Evolutionary conservation across 768 basidiomycete species (phyloP).

Genomic region (Termitomyces sp.): DNA sequence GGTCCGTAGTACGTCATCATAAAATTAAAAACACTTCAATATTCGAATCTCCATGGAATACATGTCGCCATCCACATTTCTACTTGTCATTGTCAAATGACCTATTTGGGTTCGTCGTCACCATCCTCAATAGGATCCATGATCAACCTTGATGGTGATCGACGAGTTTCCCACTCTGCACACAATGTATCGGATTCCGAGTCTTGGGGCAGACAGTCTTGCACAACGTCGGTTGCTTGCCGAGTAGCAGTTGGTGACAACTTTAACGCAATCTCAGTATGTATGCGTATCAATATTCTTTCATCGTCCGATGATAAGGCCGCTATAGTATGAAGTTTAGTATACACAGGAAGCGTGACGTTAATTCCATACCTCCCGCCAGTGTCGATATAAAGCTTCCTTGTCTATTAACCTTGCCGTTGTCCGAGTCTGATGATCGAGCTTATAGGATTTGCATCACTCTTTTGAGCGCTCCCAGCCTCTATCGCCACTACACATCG

Average conservation of each 20-base stretch:
- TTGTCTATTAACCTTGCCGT: slow-evolving; percentile 16
- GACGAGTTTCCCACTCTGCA: slow-evolving; percentile 21
- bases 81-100: slow-evolving; percentile 27
- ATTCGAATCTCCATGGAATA: slow-evolving; percentile 32
- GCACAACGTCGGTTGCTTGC: slow-evolving; percentile 33
- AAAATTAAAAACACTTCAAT: slow-evolving; percentile 27
- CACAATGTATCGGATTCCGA: slow-evolving; percentile 32
- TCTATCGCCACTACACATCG: slow-evolving; percentile 27
- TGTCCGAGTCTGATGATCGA: slow-evolving; percentile 2
- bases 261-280: slow-evolving; percentile 22
- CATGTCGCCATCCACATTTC: slow-evolving; percentile 41
- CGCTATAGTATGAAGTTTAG: slow-evolving; percentile 19
- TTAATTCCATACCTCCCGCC: slow-evolving; percentile 29
- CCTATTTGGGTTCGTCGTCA: slow-evolving; percentile 27
- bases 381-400: slow-evolving; percentile 34
- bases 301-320: slow-evolving; percentile 30
- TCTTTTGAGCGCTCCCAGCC: slow-evolving; percentile 26
- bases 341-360: not conserved
- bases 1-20: too few species aligned
- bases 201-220: slow-evolving; percentile 38
- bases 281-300: slow-evolving; percentile 21
- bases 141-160: slow-evolving; percentile 35
- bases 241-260: slow-evolving; percentile 21
- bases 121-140: slow-evolving; percentile 34
- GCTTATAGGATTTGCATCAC: slow-evolving; percentile 27